A percentile compares a stretch with the other conserved stretches of the same genome.
Evolutionary conservation across 805 yeast genomes (phyloP).

Genomic region (Yamadazyma endophytica): DNA sequence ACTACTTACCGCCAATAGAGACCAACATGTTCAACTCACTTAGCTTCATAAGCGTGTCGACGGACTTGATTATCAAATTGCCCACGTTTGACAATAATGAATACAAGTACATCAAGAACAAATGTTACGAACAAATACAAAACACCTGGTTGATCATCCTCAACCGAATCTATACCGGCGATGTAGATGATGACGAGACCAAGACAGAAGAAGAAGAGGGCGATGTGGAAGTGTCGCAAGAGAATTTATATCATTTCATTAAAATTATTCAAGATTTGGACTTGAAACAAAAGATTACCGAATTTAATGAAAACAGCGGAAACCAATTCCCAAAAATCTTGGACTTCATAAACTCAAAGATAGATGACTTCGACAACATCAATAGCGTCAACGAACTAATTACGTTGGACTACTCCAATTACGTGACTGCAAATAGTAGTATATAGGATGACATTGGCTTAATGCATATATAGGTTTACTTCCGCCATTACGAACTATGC

Average conservation of each 20-base stretch:
- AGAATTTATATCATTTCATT: slow-evolving; percentile 16
- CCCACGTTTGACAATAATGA: slow-evolving; percentile 64
- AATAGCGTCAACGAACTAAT: slow-evolving; percentile 30
- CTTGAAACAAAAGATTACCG: slow-evolving; percentile 38
- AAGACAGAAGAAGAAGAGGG: slow-evolving; percentile 5
- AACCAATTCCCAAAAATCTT: slow-evolving; percentile 42
- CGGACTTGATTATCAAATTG: slow-evolving; percentile 54
- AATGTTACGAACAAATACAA: slow-evolving; percentile 60
- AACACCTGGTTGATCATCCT: slow-evolving; percentile 53
- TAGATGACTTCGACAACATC: slow-evolving; percentile 24
- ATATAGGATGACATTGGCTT: slow-evolving; percentile 1
- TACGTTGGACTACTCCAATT: slow-evolving; percentile 41
- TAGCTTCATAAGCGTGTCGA: slow-evolving; percentile 58
- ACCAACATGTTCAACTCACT: slow-evolving; percentile 50
- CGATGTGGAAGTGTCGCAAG: slow-evolving; percentile 3
- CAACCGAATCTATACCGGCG: slow-evolving; percentile 18
- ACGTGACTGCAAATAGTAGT: slow-evolving; percentile 25
- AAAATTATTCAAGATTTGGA: slow-evolving; percentile 31
- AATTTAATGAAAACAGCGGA: slow-evolving; percentile 41
- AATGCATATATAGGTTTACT: too few relatives aligned
- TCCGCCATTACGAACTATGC: neutral
- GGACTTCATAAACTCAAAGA: slow-evolving; percentile 40
- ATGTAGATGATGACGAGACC: slow-evolving; percentile 5
- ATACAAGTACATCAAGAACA: slow-evolving; percentile 45
- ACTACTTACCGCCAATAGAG: slow-evolving; percentile 70